A percentile compares a stretch with the other conserved stretches of the same genome.
Evolutionary conservation across 495 filamentous ascomycete species (phyloP).

Genomic region (Aspergillus steynii): DNA sequence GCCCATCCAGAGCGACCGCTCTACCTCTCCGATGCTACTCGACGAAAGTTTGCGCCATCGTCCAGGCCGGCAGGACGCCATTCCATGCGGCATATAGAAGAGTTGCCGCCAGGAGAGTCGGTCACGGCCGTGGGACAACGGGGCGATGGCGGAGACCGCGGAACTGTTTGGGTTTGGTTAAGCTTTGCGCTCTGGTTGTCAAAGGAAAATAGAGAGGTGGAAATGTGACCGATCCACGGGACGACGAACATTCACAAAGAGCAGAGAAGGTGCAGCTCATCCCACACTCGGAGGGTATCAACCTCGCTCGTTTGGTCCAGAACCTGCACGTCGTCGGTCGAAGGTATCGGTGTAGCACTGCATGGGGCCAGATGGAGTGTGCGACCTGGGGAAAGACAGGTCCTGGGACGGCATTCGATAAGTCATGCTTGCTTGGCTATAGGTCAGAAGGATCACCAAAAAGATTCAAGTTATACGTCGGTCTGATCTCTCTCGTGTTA

Average conservation of each 20-base stretch:
- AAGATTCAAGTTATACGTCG: neutral
- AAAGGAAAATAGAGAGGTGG: neutral
- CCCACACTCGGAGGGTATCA: conserved; percentile 46
- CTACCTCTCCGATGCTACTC: conserved; percentile 16
- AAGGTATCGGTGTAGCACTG: conserved; percentile 2
- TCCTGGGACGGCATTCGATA: neutral
- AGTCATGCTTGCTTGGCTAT: neutral
- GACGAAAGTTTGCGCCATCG: conserved; percentile 42
- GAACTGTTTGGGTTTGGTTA: conserved; percentile 29
- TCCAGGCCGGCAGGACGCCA: conserved; percentile 53
- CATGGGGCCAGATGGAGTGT: neutral
- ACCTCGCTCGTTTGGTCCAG: conserved; percentile 38
- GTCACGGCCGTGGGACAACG: conserved; percentile 40
- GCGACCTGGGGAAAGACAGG: neutral
- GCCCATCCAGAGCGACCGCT: too few relatives aligned
- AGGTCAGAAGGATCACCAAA: neutral
- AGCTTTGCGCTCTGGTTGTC: neutral
- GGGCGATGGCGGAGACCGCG: conserved; percentile 37
- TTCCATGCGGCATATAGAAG: conserved; percentile 42
- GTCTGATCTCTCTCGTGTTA: neutral
- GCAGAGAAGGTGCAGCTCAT: conserved; percentile 47
- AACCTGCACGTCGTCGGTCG: conserved; percentile 17
- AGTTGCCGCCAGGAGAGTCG: conserved; percentile 38
- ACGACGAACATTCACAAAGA: conserved; percentile 21
- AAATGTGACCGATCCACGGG: neutral